These are phyloP conservation scores for Tillandsia fasciculata DNA, from an alignment of 176 grass and related monocot genomes.

Conservation along the genomic window DNA sequence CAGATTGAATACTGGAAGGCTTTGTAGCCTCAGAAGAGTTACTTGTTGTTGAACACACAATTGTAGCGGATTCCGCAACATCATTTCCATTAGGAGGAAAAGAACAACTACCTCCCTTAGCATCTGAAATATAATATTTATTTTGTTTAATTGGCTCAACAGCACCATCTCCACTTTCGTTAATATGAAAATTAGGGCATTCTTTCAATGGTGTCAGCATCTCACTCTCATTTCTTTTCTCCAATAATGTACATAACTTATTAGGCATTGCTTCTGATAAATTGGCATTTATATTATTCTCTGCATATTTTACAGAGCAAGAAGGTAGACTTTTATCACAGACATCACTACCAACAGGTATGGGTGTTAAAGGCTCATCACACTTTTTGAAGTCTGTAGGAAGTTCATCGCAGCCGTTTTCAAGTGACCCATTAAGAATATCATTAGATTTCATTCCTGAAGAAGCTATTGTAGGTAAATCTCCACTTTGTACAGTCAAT, in stretches of 20 bases:
- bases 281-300: conserved; percentile 17
- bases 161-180: conserved; percentile 28
- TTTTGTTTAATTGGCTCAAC: conserved; percentile 25
- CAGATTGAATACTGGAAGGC: conserved; percentile 30
- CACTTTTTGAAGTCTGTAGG: conserved; percentile 9
- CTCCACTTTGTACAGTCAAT: conserved; percentile 11
- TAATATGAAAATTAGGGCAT: conserved; percentile 10
- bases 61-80: conserved; percentile 28
- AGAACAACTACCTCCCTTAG: conserved; percentile 19
- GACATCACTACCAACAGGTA: conserved; percentile 10
- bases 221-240: conserved; percentile 28
- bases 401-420: conserved; percentile 20
- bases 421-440: conserved; percentile 8
- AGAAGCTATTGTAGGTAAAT: conserved; percentile 15
- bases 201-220: conserved; percentile 12
- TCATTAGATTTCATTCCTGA: conserved; percentile 24
- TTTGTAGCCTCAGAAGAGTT: conserved; percentile 28
- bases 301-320: conserved; percentile 30
- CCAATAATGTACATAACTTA: conserved; percentile 26
- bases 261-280: conserved; percentile 19
- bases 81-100: conserved; percentile 18
- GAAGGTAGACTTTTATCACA: conserved; percentile 24
- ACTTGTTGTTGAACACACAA: conserved; percentile 30
- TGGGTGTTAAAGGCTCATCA: conserved; percentile 2
- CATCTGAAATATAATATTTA: conserved; percentile 13